Evolutionary conservation across 2,329 filamentous ascomycete species (phyloP), one percentile per base, ranked within the genome.

Genomic region (Colletotrichum orbiculare): DNA sequence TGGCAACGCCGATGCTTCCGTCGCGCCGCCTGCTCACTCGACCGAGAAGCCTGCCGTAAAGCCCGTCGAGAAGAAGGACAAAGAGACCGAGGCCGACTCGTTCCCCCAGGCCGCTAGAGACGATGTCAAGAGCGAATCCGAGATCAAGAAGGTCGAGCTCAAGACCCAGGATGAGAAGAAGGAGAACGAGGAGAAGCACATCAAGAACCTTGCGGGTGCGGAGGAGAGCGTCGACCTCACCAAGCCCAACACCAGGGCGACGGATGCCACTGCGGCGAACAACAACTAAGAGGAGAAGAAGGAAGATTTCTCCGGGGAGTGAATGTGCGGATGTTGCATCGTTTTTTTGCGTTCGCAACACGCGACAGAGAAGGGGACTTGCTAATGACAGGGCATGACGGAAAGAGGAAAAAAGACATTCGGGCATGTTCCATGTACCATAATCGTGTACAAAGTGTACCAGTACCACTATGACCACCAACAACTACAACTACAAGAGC

Each of bases 201-300:
- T 60, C 47, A 52, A 60, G 60, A 64, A 52, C 12, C 34, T 53
- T 38, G 33, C 8, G 25, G 25, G 25, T 25, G 25, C 25, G 7
- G 61, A 64, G 10, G 68, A 67, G 33, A 47, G 42, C 13, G 61
- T 64, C 8, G 61, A 64, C 56, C 61, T 64, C 11, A 50, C 70
- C 6, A 56, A 64, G 54, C 41, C 64, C 41, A 73, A 74, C 3
- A 72, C 68, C 63, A 66, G 68, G 56, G 73, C 73, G 1, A 68
- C 69, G 12, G 76, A 78, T 50, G 75, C 75, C 38, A 77, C 76
- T 1, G 68, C 64, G 15, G 75, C 74, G 25, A 77, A 77, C 69
- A 61, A 69, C n/a, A 65, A 60, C 41, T 59, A 48, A 48, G 34
- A n/a, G n/a, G 48, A 34, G 4, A 37, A 5, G 8, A 43, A 47